Evolutionary conservation across 768 basidiomycete genomes (phyloP).

Genomic region (Suillus americanus): DNA sequence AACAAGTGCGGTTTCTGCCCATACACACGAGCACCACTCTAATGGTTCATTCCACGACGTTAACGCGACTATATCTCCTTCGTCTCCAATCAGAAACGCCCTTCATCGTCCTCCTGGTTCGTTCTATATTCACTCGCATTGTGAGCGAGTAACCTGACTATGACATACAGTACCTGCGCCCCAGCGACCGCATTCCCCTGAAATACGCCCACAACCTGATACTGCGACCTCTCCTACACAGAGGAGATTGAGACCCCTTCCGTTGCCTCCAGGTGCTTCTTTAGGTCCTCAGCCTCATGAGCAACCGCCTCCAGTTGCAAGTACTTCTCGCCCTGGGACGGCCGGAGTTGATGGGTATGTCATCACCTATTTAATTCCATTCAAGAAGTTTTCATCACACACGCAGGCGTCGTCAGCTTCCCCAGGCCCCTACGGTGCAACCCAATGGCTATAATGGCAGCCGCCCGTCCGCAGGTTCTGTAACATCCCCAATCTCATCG

Average conservation of each 20-base stretch:
- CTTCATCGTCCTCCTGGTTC: constrained; percentile 24
- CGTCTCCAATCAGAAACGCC: constrained; percentile 16
- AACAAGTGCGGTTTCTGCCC: constrained; percentile 16
- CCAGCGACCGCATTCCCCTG: constrained; percentile 17
- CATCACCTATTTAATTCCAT: neutral
- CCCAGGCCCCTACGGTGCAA: constrained; percentile 24
- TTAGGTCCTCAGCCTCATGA: constrained; percentile 15
- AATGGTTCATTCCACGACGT: constrained; percentile 23
- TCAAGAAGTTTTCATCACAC: neutral
- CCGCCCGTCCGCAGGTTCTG: constrained; percentile 25
- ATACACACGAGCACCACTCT: constrained; percentile 18
- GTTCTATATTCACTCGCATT: constrained; percentile 7
- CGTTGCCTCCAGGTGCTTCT: constrained; percentile 24
- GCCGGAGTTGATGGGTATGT: constrained; percentile 26
- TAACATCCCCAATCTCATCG: constrained; percentile 16
- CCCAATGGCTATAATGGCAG: constrained; percentile 10
- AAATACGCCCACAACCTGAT: constrained; percentile 22
- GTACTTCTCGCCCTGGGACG: constrained; percentile 25
- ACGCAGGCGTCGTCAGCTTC: constrained; percentile 30
- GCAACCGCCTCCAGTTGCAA: constrained; percentile 10
- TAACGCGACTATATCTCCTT: constrained; percentile 12
- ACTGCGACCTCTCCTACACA: constrained; percentile 30
- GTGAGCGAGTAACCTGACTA: constrained; percentile 1
- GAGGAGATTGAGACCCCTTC: constrained; percentile 27
- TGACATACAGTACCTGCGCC: constrained; percentile 5